A percentile compares a stretch with the other conserved stretches of the same genome.
phyloP scores from a whole-genome alignment of 148 eudicot genomes.

The Euryodendron excelsum region DNA sequence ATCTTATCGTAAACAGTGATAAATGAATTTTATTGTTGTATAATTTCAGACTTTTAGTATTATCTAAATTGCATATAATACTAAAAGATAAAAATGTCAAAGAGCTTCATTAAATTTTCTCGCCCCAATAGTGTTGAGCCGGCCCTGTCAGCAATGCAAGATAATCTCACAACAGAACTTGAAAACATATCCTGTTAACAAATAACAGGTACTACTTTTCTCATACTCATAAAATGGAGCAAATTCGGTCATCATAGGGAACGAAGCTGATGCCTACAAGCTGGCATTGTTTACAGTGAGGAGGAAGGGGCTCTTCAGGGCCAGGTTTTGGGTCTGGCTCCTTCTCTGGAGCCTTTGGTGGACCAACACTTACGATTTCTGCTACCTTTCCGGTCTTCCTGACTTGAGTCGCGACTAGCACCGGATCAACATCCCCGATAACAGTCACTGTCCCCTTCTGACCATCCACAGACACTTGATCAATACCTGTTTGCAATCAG shows the following conservation, averaged over 20 bases:
- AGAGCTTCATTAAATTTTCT: too few relatives aligned
- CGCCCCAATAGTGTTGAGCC: too few relatives aligned
- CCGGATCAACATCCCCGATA: slow-evolving; percentile 36
- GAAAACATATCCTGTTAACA: too few relatives aligned
- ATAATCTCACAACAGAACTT: too few relatives aligned
- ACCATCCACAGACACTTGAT: slow-evolving; percentile 20
- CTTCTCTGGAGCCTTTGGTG: slow-evolving; percentile 13
- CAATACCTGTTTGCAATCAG: slow-evolving; percentile 17
- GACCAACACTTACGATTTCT: slow-evolving; percentile 30
- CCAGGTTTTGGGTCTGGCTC: neutral
- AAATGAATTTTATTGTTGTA: too few relatives aligned
- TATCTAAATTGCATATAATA: too few relatives aligned
- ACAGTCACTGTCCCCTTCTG: slow-evolving; percentile 29
- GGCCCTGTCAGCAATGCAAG: too few relatives aligned
- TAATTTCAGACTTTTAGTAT: too few relatives aligned
- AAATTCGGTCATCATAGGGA: neutral
- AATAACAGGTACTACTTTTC: too few relatives aligned
- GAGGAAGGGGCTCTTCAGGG: neutral
- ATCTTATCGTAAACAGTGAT: too few relatives aligned
- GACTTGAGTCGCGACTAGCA: slow-evolving; percentile 9
- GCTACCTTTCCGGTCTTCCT: slow-evolving; percentile 21
- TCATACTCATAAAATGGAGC: neutral
- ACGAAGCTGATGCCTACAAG: neutral
- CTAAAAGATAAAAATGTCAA: too few relatives aligned
- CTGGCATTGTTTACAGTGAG: neutral